These are phyloP conservation scores for Nakazawaea wickerhamii DNA, from an alignment of 805 yeast species.

Conservation along the genomic window DNA sequence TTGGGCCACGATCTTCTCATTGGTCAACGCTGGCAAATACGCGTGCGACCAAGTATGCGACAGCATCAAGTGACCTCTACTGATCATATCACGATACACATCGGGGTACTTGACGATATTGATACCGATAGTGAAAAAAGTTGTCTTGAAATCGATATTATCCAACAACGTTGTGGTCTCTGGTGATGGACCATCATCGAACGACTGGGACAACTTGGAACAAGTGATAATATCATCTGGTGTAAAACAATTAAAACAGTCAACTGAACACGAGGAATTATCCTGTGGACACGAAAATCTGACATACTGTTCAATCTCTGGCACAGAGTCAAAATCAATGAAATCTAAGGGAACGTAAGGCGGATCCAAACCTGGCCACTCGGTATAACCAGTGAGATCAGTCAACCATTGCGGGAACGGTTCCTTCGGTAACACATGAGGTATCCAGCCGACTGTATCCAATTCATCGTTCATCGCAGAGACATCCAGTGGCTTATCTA, in stretches of 20 bases:
- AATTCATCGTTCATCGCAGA: neutral
- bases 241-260: conserved; percentile 73
- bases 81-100: conserved; percentile 49
- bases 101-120: conserved; percentile 76
- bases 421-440: neutral
- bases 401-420: conserved; percentile 71
- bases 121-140: conserved; percentile 82
- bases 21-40: conserved; percentile 68
- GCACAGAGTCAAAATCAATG: conserved; percentile 51
- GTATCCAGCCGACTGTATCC: conserved; percentile 2
- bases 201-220: conserved; percentile 70
- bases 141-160: conserved; percentile 47
- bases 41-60: conserved; percentile 92
- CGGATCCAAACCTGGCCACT: conserved; percentile 85
- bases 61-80: conserved; percentile 72
- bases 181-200: conserved; percentile 90
- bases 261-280: conserved; percentile 71
- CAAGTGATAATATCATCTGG: conserved; percentile 75
- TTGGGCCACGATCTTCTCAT: conserved; percentile 82
- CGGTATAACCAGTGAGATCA: conserved; percentile 61
- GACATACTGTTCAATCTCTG: conserved; percentile 39
- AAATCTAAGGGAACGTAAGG: conserved; percentile 81
- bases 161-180: conserved; percentile 57
- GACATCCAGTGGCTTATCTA: neutral
- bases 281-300: conserved; percentile 55